phyloP scores from a whole-genome alignment of 1,284 basidiomycete species.

The Cerioporus squamosus region DNA sequence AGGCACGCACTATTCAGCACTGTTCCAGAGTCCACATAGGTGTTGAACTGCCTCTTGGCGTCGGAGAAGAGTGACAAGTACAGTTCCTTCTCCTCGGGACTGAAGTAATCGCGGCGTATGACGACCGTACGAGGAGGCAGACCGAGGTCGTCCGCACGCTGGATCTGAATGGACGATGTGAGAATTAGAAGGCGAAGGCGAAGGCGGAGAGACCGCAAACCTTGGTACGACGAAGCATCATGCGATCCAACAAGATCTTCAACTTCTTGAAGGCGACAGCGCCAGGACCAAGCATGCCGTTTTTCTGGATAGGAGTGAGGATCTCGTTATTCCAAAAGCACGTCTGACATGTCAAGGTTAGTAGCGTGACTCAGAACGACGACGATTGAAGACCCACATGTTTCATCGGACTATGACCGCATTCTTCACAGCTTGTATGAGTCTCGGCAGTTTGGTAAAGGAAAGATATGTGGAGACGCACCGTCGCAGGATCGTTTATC shows the following conservation, averaged over 20 bases:
- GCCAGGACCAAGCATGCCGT: constrained; percentile 77
- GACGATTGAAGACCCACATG: constrained; percentile 58
- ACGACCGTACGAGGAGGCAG: constrained; percentile 94
- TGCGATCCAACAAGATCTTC: constrained; percentile 85
- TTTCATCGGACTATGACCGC: constrained; percentile 94
- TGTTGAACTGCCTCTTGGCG: constrained; percentile 90
- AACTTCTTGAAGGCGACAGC: constrained; percentile 88
- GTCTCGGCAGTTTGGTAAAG: neutral
- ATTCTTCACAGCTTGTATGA: constrained; percentile 51
- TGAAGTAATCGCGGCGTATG: constrained; percentile 92
- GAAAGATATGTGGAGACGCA: constrained; percentile 35
- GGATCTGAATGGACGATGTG: constrained; percentile 59
- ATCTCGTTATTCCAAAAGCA: constrained; percentile 95
- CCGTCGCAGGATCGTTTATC: constrained; percentile 87
- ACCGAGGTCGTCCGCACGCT: constrained; percentile 96
- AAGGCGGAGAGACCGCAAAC: constrained; percentile 38
- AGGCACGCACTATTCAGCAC: constrained; percentile 82
- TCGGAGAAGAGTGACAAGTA: constrained; percentile 93
- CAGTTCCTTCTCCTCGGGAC: constrained; percentile 95
- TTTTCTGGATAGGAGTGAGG: constrained; percentile 90
- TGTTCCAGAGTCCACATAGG: constrained; percentile 91
- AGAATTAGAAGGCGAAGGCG: neutral
- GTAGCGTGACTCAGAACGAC: neutral
- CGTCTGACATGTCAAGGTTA: constrained; percentile 48
- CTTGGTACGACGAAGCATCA: constrained; percentile 95